phyloP scores from a whole-genome alignment of 2,329 filamentous ascomycete species.

The Verticillium longisporum region DNA sequence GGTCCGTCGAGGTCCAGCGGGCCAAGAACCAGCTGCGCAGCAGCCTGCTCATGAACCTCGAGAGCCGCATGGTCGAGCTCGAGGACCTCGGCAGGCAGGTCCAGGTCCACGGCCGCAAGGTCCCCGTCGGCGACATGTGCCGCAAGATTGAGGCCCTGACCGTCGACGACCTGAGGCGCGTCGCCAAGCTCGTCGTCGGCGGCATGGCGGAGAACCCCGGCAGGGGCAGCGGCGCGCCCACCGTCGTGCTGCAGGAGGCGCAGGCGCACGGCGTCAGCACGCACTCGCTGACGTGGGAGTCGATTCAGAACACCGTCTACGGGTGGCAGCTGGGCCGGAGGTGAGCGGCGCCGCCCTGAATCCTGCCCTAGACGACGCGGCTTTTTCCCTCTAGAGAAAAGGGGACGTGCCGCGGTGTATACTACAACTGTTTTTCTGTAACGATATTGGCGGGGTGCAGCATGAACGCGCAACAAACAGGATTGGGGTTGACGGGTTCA shows the following conservation, averaged over 20 bases:
- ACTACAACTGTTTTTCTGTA: no score
- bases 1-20: constrained; percentile 72
- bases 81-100: constrained; percentile 94
- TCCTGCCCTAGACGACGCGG: not conserved
- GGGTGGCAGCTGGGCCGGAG: constrained; percentile 72
- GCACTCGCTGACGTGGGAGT: constrained; percentile 71
- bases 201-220: constrained; percentile 72
- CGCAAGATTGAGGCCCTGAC: constrained; percentile 75
- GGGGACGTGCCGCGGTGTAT: not conserved
- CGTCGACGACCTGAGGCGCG: constrained; percentile 71
- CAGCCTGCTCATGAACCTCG: constrained; percentile 91
- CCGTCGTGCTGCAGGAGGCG: constrained; percentile 90
- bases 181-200: constrained; percentile 71
- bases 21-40: constrained; percentile 96
- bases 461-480: no score
- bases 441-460: no score
- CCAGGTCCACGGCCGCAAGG: constrained; percentile 90
- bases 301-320: constrained; percentile 81
- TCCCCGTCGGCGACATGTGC: constrained; percentile 92
- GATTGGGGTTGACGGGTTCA: no score
- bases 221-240: constrained; percentile 77
- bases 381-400: not conserved
- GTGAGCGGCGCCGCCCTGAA: not conserved
- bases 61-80: constrained; percentile 93
- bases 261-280: constrained; percentile 63